These are phyloP conservation scores for Aspergillus niger DNA, from an alignment of 2,329 filamentous ascomycete species.

Conservation along the genomic window DNA sequence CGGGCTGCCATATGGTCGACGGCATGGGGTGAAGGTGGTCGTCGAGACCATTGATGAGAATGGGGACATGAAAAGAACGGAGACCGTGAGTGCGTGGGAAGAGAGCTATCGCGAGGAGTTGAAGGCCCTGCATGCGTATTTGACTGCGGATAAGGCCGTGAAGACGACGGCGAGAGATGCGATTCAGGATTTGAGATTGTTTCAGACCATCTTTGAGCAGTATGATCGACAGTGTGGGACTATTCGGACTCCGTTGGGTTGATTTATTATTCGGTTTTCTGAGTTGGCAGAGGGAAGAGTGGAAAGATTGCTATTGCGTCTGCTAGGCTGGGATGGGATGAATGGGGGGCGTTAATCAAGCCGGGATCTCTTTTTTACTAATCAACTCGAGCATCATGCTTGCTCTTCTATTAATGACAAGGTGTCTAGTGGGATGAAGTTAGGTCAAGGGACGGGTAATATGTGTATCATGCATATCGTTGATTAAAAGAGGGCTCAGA, in stretches of 20 bases:
- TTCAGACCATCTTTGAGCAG: conserved; percentile 39
- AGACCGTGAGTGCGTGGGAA: conserved; percentile 36
- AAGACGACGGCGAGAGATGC: conserved; percentile 43
- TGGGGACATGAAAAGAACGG: conserved; percentile 30
- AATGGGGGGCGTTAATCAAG: too few relatives aligned
- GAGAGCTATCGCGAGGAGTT: conserved; percentile 43
- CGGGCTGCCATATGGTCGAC: conserved; percentile 62
- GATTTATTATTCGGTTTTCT: not conserved
- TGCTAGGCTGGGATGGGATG: too few relatives aligned
- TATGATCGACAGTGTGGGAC: conserved; percentile 40
- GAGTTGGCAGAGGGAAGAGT: too few relatives aligned
- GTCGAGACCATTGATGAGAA: conserved; percentile 35
- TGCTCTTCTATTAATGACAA: too few relatives aligned
- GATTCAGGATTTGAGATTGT: conserved; percentile 38
- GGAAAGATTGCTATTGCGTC: too few relatives aligned
- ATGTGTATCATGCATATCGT: not conserved
- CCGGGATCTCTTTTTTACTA: too few relatives aligned
- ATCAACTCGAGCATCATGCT: too few relatives aligned
- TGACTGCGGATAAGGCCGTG: conserved; percentile 29
- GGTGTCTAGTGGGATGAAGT: too few relatives aligned
- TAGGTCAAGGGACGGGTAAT: not conserved
- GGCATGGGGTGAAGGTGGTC: conserved; percentile 52
- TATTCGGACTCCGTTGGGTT: conserved; percentile 38
- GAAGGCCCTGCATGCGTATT: conserved; percentile 38
- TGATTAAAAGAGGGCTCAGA: not conserved